Evolutionary conservation across 1,284 basidiomycete species (phyloP), one percentile per base, ranked within the genome.

Genomic region (Pseudozyma flocculosa): DNA sequence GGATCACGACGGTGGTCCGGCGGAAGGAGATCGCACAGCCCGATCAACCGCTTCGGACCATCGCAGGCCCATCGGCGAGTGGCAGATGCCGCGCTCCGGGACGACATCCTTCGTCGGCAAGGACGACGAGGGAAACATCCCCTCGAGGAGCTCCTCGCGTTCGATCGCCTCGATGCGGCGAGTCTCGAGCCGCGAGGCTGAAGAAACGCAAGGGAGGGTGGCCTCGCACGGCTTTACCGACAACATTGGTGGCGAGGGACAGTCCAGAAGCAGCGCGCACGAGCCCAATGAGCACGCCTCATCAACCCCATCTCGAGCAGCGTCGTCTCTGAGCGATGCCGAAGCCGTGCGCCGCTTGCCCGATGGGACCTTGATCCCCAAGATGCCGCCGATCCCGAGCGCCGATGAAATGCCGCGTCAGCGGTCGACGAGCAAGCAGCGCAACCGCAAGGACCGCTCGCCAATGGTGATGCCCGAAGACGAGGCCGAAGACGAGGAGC

Each of bases 401-500:
- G 57, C 47, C 22, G 46, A 48, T 22, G 46, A 57, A 22, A 36
- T 45, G 11, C 42, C 42, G 2, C 54, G 46, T 26, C 7, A 26
- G 18, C 19, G n/a, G 18, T 15, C 29, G n/a, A 48, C 44, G 17
- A 21, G 32, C 32, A 34, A 34, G 32, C 32, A 34, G 32, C 44
- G 40, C 49, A 15, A 56, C 22, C 55, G 59, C 22, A 53, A 53
- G 34, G 59, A 72, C 23, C 58, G 64, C n/a, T 70, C 67, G 7
- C 69, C 69, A 19, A 42, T 72, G 24, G 48, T 72, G 8, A 62
- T 58, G 21, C 70, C 65, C 24, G 69, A 60, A 26, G 69, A 63
- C 34, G 69, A 56, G 19, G 69, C 45, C 24, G 69, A 61, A 17
- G 68, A 69, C 29, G 68, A 72, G 50, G 66, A 70, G 32, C 52